phyloP scores from a whole-genome alignment of 768 basidiomycete genomes.

The Phylloporus sp. region DNA sequence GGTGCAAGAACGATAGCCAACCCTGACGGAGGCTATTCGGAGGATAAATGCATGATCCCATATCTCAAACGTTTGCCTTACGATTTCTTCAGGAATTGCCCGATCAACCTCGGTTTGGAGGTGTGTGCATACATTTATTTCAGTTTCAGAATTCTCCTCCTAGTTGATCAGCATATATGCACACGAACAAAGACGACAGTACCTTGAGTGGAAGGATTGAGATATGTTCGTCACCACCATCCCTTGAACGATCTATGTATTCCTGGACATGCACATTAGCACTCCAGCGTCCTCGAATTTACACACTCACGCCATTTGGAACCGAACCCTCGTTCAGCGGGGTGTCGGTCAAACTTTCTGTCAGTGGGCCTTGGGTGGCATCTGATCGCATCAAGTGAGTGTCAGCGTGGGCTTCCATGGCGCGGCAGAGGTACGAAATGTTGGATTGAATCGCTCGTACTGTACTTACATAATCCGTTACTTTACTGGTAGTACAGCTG shows the following conservation, averaged over 20 bases:
- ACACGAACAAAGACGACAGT: conserved; percentile 1
- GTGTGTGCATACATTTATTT: too few species aligned
- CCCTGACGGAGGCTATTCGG: neutral
- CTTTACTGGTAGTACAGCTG: too few species aligned
- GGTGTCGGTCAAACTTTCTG: neutral
- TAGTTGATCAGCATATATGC: conserved; percentile 21
- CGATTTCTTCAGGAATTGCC: conserved; percentile 1
- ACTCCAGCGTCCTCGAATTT: neutral
- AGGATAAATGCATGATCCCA: neutral
- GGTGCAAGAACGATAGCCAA: neutral
- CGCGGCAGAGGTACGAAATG: neutral
- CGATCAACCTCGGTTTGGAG: neutral
- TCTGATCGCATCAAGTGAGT: neutral
- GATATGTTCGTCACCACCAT: neutral
- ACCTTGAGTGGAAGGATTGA: conserved; percentile 6
- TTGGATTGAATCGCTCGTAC: too few species aligned
- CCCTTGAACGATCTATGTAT: neutral
- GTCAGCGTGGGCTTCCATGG: conserved; percentile 9
- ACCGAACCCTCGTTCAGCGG: neutral
- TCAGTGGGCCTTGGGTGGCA: neutral
- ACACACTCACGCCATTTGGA: neutral
- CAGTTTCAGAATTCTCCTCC: too few species aligned
- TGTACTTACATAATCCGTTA: too few species aligned
- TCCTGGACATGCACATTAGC: conserved; percentile 15
- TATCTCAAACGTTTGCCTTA: conserved; percentile 9